Percentiles rank a stretch among this genome's conserved stretches.
Conservation (phyloP, 768 basidiomycete species). For the Mycena vulgaris region DNA sequence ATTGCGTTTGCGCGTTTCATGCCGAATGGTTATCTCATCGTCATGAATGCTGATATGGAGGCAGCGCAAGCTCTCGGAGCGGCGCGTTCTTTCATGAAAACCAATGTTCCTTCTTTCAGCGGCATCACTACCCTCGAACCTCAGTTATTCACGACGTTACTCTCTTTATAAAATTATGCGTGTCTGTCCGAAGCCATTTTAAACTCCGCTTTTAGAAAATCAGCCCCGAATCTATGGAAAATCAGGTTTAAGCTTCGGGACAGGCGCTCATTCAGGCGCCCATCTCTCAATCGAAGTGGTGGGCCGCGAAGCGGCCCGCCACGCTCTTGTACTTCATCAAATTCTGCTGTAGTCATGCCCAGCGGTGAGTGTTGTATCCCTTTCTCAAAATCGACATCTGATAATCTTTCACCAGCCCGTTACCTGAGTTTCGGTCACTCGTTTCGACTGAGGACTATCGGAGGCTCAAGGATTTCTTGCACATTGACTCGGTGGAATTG, state of each 20-base stretch:
- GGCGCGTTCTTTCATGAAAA: slow-evolving; percentile 12
- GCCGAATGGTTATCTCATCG: slow-evolving; percentile 24
- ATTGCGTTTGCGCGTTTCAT: slow-evolving; percentile 13
- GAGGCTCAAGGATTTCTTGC: background rate
- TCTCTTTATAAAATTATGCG: no score
- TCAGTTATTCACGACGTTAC: background rate
- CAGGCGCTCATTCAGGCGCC: no score
- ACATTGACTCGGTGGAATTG: slow-evolving; percentile 11
- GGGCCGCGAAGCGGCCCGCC: no score
- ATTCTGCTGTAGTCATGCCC: slow-evolving; percentile 7
- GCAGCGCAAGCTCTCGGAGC: slow-evolving; percentile 19
- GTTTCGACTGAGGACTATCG: background rate
- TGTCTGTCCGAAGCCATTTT: no score
- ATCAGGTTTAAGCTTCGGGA: no score
- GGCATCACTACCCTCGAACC: slow-evolving; percentile 1
- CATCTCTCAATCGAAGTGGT: no score
- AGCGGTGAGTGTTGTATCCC: slow-evolving; percentile 5
- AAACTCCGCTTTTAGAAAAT: no score
- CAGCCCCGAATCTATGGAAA: no score
- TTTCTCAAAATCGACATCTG: no score
- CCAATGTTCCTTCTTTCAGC: slow-evolving; percentile 3
- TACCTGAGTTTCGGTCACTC: background rate
- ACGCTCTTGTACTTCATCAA: no score
- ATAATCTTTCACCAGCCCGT: background rate
- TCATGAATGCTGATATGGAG: slow-evolving; percentile 30